phyloP scores from a whole-genome alignment of 2,329 filamentous ascomycete species.

The Lachnum nothofagi region DNA sequence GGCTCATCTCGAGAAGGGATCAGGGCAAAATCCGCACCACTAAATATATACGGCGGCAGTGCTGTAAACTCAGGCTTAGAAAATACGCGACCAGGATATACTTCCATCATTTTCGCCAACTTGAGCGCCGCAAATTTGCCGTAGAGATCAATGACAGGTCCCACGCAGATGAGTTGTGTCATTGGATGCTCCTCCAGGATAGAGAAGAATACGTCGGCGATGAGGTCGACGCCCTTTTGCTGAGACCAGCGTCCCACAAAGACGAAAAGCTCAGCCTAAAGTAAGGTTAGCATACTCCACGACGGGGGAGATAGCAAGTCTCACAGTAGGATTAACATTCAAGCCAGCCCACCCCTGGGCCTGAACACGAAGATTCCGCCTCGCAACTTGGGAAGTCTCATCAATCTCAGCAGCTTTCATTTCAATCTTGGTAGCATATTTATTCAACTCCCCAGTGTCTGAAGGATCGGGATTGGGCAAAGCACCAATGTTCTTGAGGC shows the following conservation, averaged over 20 bases:
- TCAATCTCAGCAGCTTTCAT: slow-evolving; percentile 44
- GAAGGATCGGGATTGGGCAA: slow-evolving; percentile 63
- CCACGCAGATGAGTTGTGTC: slow-evolving; percentile 58
- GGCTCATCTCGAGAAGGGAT: slow-evolving; percentile 66
- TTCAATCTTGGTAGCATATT: slow-evolving; percentile 44
- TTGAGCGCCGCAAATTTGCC: slow-evolving; percentile 64
- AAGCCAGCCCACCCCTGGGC: slow-evolving; percentile 65
- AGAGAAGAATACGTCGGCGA: slow-evolving; percentile 61
- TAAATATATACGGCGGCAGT: slow-evolving; percentile 62
- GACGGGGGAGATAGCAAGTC: neutral
- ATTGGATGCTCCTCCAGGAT: slow-evolving; percentile 56
- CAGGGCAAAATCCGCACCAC: slow-evolving; percentile 62
- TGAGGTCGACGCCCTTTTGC: slow-evolving; percentile 65
- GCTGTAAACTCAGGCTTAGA: slow-evolving; percentile 65
- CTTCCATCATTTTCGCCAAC: slow-evolving; percentile 57
- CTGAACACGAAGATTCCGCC: slow-evolving; percentile 52
- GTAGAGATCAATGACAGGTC: slow-evolving; percentile 63
- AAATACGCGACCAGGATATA: slow-evolving; percentile 60
- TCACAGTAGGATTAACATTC: slow-evolving; percentile 46
- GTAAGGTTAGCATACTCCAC: neutral
- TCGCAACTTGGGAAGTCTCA: slow-evolving; percentile 46
- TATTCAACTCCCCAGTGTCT: slow-evolving; percentile 52
- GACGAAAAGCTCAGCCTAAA: slow-evolving; percentile 57
- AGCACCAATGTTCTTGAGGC: slow-evolving; percentile 62
- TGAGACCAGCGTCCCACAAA: slow-evolving; percentile 66